These are phyloP conservation scores for Cryptococcus wingfieldii DNA, from an alignment of 1,284 basidiomycete species.

Conservation along the genomic window DNA sequence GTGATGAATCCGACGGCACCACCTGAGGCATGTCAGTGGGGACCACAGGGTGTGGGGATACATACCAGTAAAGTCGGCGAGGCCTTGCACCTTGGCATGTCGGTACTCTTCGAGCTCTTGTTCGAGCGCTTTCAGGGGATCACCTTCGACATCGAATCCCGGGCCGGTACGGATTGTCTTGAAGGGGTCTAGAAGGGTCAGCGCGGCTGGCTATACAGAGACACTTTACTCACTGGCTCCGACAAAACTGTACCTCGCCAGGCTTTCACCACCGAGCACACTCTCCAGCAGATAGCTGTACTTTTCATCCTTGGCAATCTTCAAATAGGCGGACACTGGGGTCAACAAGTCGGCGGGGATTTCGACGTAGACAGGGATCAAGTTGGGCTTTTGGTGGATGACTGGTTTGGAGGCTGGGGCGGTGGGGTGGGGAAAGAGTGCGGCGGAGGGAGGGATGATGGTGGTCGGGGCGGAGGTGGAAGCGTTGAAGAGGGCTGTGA, in stretches of 20 bases:
- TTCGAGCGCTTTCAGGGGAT: conserved; percentile 81
- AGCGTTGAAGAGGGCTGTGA: conserved; percentile 30
- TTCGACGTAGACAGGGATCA: conserved; percentile 81
- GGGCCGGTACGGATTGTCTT: conserved; percentile 88
- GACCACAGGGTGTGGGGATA: too few relatives aligned
- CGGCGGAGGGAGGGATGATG: conserved; percentile 27
- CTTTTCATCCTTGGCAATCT: conserved; percentile 83
- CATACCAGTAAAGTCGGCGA: conserved; percentile 96
- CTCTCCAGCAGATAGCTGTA: conserved; percentile 92
- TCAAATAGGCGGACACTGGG: conserved; percentile 93
- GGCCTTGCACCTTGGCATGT: conserved; percentile 84
- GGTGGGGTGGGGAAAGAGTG: conserved; percentile 12
- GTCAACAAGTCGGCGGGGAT: conserved; percentile 94
- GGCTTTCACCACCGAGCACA: conserved; percentile 81
- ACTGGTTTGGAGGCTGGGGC: conserved; percentile 1
- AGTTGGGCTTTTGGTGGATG: conserved; percentile 28
- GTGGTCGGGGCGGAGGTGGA: conserved; percentile 35
- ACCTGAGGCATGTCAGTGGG: too few relatives aligned
- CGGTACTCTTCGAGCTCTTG: conserved; percentile 80
- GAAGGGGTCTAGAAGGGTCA: conserved; percentile 66
- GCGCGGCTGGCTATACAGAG: not conserved
- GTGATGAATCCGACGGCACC: conserved; percentile 97
- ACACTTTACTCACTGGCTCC: conserved; percentile 67
- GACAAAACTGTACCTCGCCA: conserved; percentile 93
- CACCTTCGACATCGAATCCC: conserved; percentile 73